phyloP scores from a whole-genome alignment of 257 asterid species.

The Paulownia fortunei region DNA sequence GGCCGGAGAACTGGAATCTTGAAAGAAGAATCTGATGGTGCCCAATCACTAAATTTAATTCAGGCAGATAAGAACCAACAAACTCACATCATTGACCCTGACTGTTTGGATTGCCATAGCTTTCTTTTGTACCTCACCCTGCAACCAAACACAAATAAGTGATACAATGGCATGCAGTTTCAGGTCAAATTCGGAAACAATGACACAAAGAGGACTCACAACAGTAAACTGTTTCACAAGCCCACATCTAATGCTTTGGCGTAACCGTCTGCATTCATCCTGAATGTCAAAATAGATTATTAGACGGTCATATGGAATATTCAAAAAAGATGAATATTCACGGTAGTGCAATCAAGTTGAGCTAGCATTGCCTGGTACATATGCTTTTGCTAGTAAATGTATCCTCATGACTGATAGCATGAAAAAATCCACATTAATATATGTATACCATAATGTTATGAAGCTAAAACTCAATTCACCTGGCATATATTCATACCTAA shows the following conservation, averaged over 20 bases:
- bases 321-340: constrained; percentile 4
- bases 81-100: constrained; percentile 71
- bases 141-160: constrained; percentile 34
- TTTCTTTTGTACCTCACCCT: constrained; percentile 81
- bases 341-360: background rate
- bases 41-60: constrained; percentile 3
- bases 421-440: background rate
- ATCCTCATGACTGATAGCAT: background rate
- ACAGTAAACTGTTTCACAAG: constrained; percentile 74
- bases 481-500: constrained; percentile 23
- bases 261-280: constrained; percentile 90
- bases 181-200: constrained; percentile 27
- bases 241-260: constrained; percentile 83
- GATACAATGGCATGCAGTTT: constrained; percentile 20
- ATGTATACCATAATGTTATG: background rate
- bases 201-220: constrained; percentile 56
- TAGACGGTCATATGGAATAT: constrained; percentile 10
- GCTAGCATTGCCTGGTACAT: constrained; percentile 25
- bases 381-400: background rate
- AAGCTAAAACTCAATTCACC: constrained; percentile 10
- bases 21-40: background rate
- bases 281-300: constrained; percentile 39
- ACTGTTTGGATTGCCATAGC: constrained; percentile 72
- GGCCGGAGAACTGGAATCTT: constrained; percentile 10
- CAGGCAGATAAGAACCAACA: constrained; percentile 24